Evolutionary conservation across 441 rosid species (phyloP), one percentile per base, ranked within the genome.

Genomic region (Gossypium aridum): DNA sequence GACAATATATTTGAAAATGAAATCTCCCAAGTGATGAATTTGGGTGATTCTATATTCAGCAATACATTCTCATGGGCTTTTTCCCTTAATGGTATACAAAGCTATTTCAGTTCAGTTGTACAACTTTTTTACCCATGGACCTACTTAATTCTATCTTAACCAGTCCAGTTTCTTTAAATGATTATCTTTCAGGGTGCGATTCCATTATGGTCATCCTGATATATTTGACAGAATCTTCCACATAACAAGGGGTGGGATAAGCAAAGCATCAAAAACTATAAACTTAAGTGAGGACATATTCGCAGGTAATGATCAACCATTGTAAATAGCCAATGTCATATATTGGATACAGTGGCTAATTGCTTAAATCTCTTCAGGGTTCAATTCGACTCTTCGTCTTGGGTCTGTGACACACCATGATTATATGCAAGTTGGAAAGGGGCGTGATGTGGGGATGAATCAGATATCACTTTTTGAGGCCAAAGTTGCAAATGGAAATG

Each of bases 121-220:
- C 19, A 31, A 54, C 63, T 31, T 54, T 70, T 70, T 55, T 70
- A 54, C 25, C 26, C 3, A 23, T 54, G 28, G 3, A 13, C 20
- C 28, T 31, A 10, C 63, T 54, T 31, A 54, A 54, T 70, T 70
- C 63, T 54, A 31, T 39, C 28, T 28, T 70, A 54, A 28, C 12
- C 51, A 70, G 13, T 17, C 31, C 43, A 54, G 31, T 70, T 70
- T 10, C 26, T 69, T 69, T 69, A 28, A 70, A 70, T 70, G 47
- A 54, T 73, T 26, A 47, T 47, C 19, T 62, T 82, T 77, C 82
- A 94, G 98, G 83, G 96, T 95, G 63, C 81, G 88, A 75, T 91
- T 90, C 81, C 99, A 96, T 80, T 95, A 95, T 62, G 99, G 99
- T 43, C 99, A 95, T 85, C 99, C 99, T 23, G 99, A 95, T 85